Base-by-base conservation (phyloP, 2,329 filamentous ascomycete genomes). In the Seiridium cupressi region DNA sequence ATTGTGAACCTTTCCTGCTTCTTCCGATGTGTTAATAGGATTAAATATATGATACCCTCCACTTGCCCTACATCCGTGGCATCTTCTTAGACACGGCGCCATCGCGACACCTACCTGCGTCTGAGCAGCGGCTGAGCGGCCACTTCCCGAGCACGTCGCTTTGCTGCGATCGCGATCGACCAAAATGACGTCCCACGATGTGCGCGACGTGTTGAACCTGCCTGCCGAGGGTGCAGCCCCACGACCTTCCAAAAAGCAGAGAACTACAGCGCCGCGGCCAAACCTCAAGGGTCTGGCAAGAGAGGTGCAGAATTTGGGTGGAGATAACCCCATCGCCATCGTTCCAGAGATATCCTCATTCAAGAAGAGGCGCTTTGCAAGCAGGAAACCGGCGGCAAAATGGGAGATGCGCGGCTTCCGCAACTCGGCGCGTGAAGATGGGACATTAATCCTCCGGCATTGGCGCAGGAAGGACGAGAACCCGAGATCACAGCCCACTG, bases 131-230 rank as follows among this genome's bases (percentile, higher is more conserved):
- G 18, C 18, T 26, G 18, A 26, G 18, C 18, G 18, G 18, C 32
- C 34, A 26, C 49, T 38, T 53, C 34, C 13, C 18, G 18, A 26
- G 32, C n/a, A 35, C 5, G 32, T 35, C 34, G 49, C 32, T 13
- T 32, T 35, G 11, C n/a, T 35, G 34, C 11, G n/a, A 35, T 18
- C 32, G 18, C 10, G 38, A 13, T 36, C 3, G 32, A 35, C 49
- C 69, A 80, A 69, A 64, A 91, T 91, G 88, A 83, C 89, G 62
- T 89, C 89, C 64, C 85, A 88, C 74, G 92, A 96, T 81, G 86
- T 96, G 68, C 92, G 91, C 78, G 92, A 96, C 74, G 91, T 96
- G 72, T 87, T 96, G 71, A 92, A 93, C 74, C 81, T 96, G 72
- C 89, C 89, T 55, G 79, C 87, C 67, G 88, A 87, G 38, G 76